Evolutionary conservation across 441 rosid genomes (phyloP).

Genomic region (Eutrema salsugineum): DNA sequence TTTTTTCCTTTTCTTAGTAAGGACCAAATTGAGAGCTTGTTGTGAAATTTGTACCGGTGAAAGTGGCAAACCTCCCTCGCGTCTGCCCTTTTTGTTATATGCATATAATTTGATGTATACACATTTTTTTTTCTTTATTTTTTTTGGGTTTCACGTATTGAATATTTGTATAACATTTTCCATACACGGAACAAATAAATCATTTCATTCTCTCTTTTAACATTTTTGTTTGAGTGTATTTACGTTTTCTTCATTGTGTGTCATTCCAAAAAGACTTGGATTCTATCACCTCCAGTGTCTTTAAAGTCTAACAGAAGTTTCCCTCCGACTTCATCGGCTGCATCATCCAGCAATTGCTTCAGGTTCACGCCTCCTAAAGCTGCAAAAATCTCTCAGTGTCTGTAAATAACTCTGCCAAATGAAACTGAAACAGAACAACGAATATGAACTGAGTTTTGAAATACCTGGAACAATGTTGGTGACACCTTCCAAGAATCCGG

Average conservation of each 20-base stretch:
- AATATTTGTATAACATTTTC: slow-evolving; percentile 8
- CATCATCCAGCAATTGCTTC: slow-evolving; percentile 72
- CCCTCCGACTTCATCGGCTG: slow-evolving; percentile 79
- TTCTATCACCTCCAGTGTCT: slow-evolving; percentile 78
- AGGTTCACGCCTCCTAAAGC: slow-evolving; percentile 87
- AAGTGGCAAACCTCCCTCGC: slow-evolving; percentile 17
- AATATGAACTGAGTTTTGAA: neutral
- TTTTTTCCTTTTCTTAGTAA: neutral
- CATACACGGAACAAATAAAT: slow-evolving; percentile 24
- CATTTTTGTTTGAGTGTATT: neutral
- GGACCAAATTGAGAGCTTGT: slow-evolving; percentile 11
- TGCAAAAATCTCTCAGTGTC: slow-evolving; percentile 23
- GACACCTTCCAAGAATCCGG: slow-evolving; percentile 86
- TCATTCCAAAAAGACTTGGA: slow-evolving; percentile 87
- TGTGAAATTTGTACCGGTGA: slow-evolving; percentile 25
- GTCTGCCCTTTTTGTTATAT: slow-evolving; percentile 28
- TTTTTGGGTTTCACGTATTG: neutral
- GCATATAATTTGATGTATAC: slow-evolving; percentile 27
- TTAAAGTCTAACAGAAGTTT: slow-evolving; percentile 75
- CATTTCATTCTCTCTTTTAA: neutral
- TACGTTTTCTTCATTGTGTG: neutral
- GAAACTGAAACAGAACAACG: neutral
- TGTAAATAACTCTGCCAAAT: neutral
- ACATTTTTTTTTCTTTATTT: neutral
- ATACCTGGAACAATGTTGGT: slow-evolving; percentile 89